These are phyloP conservation scores for Arxiozyma slooffiae DNA, from an alignment of 1,139 yeast genomes.

Conservation along the genomic window DNA sequence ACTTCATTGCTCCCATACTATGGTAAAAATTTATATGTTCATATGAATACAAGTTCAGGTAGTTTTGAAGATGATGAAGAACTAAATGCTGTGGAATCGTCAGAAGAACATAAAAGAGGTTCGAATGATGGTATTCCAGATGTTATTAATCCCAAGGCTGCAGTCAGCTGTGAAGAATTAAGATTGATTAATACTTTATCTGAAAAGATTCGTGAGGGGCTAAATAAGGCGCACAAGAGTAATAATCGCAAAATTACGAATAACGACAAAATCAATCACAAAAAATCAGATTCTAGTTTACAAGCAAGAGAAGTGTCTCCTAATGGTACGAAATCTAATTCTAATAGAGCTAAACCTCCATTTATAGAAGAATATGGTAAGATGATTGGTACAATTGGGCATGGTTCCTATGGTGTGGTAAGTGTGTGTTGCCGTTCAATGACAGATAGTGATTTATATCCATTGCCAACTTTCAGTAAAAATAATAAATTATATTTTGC, in stretches of 20 bases:
- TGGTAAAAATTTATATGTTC: slow-evolving; percentile 1
- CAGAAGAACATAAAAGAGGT: slow-evolving; percentile 23
- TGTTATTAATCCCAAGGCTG: slow-evolving; percentile 37
- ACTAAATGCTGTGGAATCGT: slow-evolving; percentile 20
- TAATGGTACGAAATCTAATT: neutral
- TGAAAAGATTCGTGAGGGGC: slow-evolving; percentile 32
- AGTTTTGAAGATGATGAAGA: slow-evolving; percentile 7
- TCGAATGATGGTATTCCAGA: slow-evolving; percentile 17
- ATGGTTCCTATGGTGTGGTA: slow-evolving; percentile 63
- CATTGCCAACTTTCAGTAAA: slow-evolving; percentile 20
- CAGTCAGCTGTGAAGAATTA: slow-evolving; percentile 49
- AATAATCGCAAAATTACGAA: neutral
- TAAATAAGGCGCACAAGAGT: slow-evolving; percentile 7
- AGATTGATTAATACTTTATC: slow-evolving; percentile 42
- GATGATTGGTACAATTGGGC: slow-evolving; percentile 53
- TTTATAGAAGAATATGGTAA: slow-evolving; percentile 48
- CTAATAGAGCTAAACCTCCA: neutral
- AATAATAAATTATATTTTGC: slow-evolving; percentile 42
- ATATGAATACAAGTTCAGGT: slow-evolving; percentile 1
- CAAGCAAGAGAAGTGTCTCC: neutral
- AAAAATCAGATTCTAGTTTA: neutral
- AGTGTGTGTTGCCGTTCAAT: slow-evolving; percentile 41
- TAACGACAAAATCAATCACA: slow-evolving; percentile 7
- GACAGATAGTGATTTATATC: slow-evolving; percentile 25
- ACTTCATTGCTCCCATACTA: slow-evolving; percentile 20